phyloP scores from a whole-genome alignment of 371 early-diverging fungal genomes.

The Haplosporangium sp. region DNA sequence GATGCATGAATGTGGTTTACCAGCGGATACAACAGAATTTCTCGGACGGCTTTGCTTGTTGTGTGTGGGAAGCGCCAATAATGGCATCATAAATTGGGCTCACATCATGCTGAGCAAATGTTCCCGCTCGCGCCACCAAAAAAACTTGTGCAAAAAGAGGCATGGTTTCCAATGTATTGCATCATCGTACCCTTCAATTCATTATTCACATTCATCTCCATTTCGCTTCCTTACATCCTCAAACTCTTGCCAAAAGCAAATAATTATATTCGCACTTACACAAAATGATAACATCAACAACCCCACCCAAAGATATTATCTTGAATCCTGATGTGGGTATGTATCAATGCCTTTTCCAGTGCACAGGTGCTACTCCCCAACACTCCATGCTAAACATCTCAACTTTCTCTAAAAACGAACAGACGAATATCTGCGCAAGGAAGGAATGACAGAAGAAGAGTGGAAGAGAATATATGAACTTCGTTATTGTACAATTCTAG shows the following conservation, averaged over 20 bases:
- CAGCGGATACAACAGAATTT: background rate
- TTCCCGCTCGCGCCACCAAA: background rate
- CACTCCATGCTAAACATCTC: background rate
- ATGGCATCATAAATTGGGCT: too few species aligned
- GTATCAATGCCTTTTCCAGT: background rate
- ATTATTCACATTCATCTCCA: background rate
- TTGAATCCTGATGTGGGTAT: background rate
- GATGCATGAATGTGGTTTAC: background rate
- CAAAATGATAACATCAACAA: background rate
- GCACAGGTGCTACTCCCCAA: background rate
- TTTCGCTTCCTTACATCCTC: background rate
- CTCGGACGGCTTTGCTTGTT: background rate
- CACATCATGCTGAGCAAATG: background rate
- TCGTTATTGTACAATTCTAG: conserved; percentile 48
- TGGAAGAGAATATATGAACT: conserved; percentile 45
- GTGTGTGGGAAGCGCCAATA: background rate
- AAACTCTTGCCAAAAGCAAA: background rate
- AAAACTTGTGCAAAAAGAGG: background rate
- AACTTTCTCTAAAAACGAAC: background rate
- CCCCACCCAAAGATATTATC: background rate
- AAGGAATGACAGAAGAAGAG: conserved; percentile 41
- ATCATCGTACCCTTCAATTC: background rate
- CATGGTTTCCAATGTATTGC: background rate
- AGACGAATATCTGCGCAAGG: conserved; percentile 24
- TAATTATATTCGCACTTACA: background rate